Evolutionary conservation across 2,329 filamentous ascomycete genomes (phyloP).

Genomic region (Sordariomycetes sp.): DNA sequence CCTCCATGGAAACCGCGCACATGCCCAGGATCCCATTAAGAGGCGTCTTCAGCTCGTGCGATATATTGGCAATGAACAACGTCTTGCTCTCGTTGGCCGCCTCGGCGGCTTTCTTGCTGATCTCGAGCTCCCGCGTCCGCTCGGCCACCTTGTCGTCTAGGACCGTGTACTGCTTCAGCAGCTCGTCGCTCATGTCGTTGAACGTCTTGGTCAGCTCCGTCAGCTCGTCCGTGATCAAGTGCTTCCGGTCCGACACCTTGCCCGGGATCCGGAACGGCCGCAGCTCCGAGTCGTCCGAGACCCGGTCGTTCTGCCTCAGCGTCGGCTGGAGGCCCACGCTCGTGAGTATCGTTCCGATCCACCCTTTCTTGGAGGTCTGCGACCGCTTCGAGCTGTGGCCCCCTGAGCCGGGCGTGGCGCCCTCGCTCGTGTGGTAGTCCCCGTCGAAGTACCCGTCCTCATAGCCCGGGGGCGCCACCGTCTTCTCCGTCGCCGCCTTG

Average conservation of each 20-base stretch:
- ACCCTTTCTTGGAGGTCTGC: slow-evolving; percentile 28
- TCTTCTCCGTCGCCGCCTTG: slow-evolving; percentile 61
- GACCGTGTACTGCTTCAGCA: slow-evolving; percentile 73
- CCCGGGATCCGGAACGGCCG: slow-evolving; percentile 70
- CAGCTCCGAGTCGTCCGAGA: slow-evolving; percentile 20
- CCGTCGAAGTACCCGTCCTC: slow-evolving; percentile 24
- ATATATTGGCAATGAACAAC: slow-evolving; percentile 92
- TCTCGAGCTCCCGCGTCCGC: slow-evolving; percentile 71
- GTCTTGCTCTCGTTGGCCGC: slow-evolving; percentile 97
- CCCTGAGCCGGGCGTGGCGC: background rate
- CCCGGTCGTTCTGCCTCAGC: slow-evolving; percentile 6
- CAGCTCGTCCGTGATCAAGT: slow-evolving; percentile 69
- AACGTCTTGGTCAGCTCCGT: slow-evolving; percentile 77
- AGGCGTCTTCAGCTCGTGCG: slow-evolving; percentile 78
- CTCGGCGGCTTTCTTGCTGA: slow-evolving; percentile 84
- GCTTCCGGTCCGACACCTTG: slow-evolving; percentile 63
- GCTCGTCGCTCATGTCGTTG: slow-evolving; percentile 87
- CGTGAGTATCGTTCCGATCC: slow-evolving; percentile 19
- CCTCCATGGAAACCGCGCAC: slow-evolving; percentile 86
- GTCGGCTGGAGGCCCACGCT: background rate
- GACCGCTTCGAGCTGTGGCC: slow-evolving; percentile 13
- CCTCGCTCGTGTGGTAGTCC: slow-evolving; percentile 5
- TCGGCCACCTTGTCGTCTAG: slow-evolving; percentile 76
- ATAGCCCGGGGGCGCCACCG: slow-evolving; percentile 53
- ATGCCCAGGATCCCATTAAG: slow-evolving; percentile 93